phyloP scores from a whole-genome alignment of 352 stramenopile species.

The Pythium aquatile region DNA sequence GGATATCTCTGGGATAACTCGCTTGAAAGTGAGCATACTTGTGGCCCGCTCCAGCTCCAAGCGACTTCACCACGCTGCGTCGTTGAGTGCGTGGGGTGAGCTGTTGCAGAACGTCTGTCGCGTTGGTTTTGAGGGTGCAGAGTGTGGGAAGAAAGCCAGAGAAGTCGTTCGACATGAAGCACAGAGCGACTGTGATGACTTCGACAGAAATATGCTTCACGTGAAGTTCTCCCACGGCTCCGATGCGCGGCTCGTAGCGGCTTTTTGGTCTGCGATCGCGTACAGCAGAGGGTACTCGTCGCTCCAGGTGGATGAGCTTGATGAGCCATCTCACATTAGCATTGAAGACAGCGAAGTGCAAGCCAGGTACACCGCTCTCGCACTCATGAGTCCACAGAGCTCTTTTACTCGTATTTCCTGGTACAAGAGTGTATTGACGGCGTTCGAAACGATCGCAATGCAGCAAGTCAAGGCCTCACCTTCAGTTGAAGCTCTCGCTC shows the following conservation, averaged over 20 bases:
- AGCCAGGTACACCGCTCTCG: constrained; percentile 11
- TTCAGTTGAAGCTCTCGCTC: background rate
- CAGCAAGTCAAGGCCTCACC: background rate
- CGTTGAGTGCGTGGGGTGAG: constrained; percentile 1
- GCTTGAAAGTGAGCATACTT: background rate
- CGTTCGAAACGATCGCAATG: background rate
- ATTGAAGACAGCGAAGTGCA: background rate
- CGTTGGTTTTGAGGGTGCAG: background rate
- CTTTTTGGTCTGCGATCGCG: constrained; percentile 12
- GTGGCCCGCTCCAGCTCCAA: background rate
- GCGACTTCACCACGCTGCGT: background rate
- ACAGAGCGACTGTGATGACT: background rate
- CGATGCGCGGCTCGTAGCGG: constrained; percentile 6
- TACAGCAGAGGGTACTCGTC: constrained; percentile 12
- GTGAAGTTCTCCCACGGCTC: background rate
- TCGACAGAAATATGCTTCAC: background rate
- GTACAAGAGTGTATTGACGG: background rate
- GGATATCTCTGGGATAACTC: background rate
- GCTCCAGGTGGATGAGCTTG: constrained; percentile 15
- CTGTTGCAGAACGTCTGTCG: background rate
- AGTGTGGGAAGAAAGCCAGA: background rate
- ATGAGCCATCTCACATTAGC: background rate
- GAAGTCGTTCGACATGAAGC: background rate
- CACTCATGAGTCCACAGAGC: background rate
- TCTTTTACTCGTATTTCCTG: background rate